Evolutionary conservation across 108 stramenopile species (phyloP).

Genomic region (Pseudonitzschia multistriata): DNA sequence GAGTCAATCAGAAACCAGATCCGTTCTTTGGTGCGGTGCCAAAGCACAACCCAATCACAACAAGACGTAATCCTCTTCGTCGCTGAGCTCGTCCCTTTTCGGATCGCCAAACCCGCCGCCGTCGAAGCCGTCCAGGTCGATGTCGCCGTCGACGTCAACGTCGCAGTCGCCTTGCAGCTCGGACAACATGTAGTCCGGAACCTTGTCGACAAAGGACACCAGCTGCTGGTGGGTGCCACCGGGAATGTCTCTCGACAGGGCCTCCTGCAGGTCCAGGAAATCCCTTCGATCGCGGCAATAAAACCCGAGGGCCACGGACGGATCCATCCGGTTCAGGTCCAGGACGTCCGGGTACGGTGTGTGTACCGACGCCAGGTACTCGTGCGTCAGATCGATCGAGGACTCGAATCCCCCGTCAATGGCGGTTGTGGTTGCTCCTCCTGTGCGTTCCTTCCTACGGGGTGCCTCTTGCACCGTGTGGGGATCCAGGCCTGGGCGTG

Average conservation of each 20-base stretch:
- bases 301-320: constrained; percentile 84
- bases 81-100: constrained; percentile 28
- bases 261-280: constrained; percentile 31
- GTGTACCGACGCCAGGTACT: constrained; percentile 75
- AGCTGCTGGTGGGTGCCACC: too few relatives aligned
- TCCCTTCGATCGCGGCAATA: constrained; percentile 72
- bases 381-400: constrained; percentile 52
- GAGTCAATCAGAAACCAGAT: too few relatives aligned
- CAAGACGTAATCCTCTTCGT: constrained; percentile 64
- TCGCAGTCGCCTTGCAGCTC: constrained; percentile 60
- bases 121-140: constrained; percentile 4
- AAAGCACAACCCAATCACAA: too few relatives aligned
- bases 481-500: constrained; percentile 71
- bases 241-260: too few relatives aligned
- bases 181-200: constrained; percentile 67
- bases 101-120: constrained; percentile 18
- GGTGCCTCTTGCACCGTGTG: constrained; percentile 82
- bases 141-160: constrained; percentile 15
- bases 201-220: constrained; percentile 61
- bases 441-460: constrained; percentile 25
- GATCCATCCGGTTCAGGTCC: constrained; percentile 75
- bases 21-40: too few relatives aligned
- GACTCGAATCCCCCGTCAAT: constrained; percentile 11
- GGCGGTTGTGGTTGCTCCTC: not conserved
- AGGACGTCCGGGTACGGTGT: constrained; percentile 49